phyloP scores from a whole-genome alignment of 2,329 filamentous ascomycete species.

The Calonectria pseudoreteaudii region DNA sequence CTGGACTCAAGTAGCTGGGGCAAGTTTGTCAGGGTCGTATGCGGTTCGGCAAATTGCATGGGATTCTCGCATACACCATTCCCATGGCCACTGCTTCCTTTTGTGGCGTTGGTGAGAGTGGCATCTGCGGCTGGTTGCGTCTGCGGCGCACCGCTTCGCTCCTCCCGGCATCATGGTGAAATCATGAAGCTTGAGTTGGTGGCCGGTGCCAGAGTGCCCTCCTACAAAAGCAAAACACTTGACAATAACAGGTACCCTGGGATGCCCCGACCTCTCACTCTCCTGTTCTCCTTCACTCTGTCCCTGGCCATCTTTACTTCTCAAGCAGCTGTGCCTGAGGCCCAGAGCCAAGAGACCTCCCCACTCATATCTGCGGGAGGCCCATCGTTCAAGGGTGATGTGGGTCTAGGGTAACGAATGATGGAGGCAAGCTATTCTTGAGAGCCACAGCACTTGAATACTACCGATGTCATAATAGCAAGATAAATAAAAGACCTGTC shows the following conservation, averaged over 20 bases:
- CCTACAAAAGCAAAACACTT: not conserved
- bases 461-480: not conserved
- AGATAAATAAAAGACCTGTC: not conserved
- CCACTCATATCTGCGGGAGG: not conserved
- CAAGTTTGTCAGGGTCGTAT: not conserved
- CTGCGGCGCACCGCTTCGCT: not conserved
- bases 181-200: not conserved
- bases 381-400: not conserved
- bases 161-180: not conserved
- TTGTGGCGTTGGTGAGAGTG: not conserved
- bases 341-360: not conserved
- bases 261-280: not conserved
- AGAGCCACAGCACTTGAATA: not conserved
- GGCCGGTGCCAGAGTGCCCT: not conserved
- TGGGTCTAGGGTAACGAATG: not conserved
- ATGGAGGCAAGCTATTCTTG: not conserved
- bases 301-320: not conserved
- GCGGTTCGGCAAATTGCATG: not conserved
- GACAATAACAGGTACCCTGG: not conserved
- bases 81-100: not conserved
- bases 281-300: not conserved
- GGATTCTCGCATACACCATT: not conserved
- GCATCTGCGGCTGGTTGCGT: not conserved
- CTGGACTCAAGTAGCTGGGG: not conserved
- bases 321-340: not conserved